These are phyloP conservation scores for Colletotrichum liaoningense DNA, from an alignment of 2,329 filamentous ascomycete species.

Conservation along the genomic window DNA sequence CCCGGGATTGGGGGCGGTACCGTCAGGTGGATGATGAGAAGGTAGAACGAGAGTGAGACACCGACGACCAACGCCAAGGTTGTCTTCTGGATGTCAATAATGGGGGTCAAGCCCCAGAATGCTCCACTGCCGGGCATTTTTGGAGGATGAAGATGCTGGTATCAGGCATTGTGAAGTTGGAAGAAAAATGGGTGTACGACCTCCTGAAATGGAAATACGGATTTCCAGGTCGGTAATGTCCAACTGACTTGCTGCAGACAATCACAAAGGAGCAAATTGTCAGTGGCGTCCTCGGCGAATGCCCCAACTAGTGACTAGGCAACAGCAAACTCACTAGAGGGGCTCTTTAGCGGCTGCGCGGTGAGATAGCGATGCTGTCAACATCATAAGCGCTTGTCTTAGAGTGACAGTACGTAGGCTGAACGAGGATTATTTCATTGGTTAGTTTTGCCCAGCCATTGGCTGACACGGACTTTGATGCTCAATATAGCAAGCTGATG, in stretches of 20 bases:
- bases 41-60: not conserved
- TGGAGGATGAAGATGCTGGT: not conserved
- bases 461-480: not conserved
- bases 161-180: not conserved
- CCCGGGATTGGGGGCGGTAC: not conserved
- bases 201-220: not conserved
- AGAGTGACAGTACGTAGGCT: not conserved
- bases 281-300: not conserved
- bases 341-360: not conserved
- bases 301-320: not conserved
- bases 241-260: not conserved
- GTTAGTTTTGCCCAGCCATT: not conserved
- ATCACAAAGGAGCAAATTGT: not conserved
- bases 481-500: conserved; percentile 21
- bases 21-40: not conserved
- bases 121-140: not conserved
- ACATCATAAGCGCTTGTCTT: conserved; percentile 11
- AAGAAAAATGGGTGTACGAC: not conserved
- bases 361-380: not conserved
- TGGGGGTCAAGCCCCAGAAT: not conserved
- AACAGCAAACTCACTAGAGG: not conserved
- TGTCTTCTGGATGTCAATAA: not conserved
- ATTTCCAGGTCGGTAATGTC: not conserved
- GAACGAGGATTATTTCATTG: not conserved
- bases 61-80: not conserved